Conservation (phyloP, 176 grass and related monocot species). For the Aegilops bicornis region DNA sequence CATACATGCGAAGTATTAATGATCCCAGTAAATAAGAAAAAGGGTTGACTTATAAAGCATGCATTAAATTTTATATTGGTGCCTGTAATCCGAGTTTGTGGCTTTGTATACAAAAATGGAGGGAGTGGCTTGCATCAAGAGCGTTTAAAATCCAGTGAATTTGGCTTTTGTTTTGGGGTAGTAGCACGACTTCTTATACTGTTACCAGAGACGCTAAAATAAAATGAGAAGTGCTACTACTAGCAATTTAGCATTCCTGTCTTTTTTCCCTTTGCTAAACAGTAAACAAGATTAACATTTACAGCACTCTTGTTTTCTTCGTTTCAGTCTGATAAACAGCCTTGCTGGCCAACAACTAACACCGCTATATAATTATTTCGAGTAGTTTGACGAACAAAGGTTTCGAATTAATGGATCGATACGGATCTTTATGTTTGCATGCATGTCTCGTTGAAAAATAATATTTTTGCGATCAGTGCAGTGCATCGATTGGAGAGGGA, state of each 20-base stretch:
- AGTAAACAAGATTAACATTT: background rate
- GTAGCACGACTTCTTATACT: background rate
- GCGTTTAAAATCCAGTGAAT: constrained; percentile 1
- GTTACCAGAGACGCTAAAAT: background rate
- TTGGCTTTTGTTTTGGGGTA: background rate
- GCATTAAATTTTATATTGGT: no score
- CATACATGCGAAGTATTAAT: no score
- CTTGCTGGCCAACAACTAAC: background rate
- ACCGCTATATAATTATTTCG: background rate
- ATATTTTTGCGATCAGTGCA: background rate
- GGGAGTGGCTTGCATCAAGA: background rate
- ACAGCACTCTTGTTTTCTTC: background rate
- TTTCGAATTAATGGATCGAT: background rate
- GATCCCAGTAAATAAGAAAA: no score
- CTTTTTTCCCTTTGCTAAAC: background rate
- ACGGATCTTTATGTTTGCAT: background rate
- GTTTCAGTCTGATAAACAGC: background rate
- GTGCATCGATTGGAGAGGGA: background rate
- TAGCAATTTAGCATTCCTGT: background rate
- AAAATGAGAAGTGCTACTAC: no score
- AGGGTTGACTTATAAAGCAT: no score
- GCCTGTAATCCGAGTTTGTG: no score
- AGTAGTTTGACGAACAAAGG: background rate
- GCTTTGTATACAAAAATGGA: no score
- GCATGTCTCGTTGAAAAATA: background rate